phyloP scores from a whole-genome alignment of 2,329 filamentous ascomycete genomes.

The Cryphonectria naterciae region DNA sequence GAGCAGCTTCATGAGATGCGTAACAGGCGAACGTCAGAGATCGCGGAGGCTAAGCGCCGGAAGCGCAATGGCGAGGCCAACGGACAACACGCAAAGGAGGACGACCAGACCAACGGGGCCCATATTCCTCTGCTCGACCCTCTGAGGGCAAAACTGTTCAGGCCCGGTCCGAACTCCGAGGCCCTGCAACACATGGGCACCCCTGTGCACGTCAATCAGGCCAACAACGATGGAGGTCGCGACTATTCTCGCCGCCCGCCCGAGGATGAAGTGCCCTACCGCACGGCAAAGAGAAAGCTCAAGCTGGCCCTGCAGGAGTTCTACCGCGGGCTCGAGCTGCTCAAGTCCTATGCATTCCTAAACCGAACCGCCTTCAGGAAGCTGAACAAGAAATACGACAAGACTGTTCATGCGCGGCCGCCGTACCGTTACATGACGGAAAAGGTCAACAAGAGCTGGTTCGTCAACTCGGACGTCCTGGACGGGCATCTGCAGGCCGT shows the following conservation, averaged over 20 bases:
- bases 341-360: conserved; percentile 88
- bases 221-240: conserved; percentile 40
- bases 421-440: conserved; percentile 84
- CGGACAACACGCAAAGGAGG: conserved; percentile 30
- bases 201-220: conserved; percentile 43
- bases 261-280: conserved; percentile 74
- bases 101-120: conserved; percentile 33
- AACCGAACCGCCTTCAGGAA: conserved; percentile 95
- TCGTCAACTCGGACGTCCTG: conserved; percentile 84
- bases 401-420: conserved; percentile 78
- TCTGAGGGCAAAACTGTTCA: conserved; percentile 58
- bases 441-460: conserved; percentile 87
- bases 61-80: conserved; percentile 38
- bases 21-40: conserved; percentile 76
- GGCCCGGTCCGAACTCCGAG: conserved; percentile 63
- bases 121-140: conserved; percentile 52
- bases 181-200: conserved; percentile 60
- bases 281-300: conserved; percentile 86
- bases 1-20: conserved; percentile 93
- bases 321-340: conserved; percentile 85
- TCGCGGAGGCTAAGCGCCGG: conserved; percentile 50
- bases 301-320: conserved; percentile 92
- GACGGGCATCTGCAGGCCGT: conserved; percentile 79
- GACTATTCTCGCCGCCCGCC: conserved; percentile 57
- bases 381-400: conserved; percentile 99